Evolutionary conservation across 1,284 basidiomycete species (phyloP), one percentile per base, ranked within the genome.

Genomic region (Trametes pubescens): DNA sequence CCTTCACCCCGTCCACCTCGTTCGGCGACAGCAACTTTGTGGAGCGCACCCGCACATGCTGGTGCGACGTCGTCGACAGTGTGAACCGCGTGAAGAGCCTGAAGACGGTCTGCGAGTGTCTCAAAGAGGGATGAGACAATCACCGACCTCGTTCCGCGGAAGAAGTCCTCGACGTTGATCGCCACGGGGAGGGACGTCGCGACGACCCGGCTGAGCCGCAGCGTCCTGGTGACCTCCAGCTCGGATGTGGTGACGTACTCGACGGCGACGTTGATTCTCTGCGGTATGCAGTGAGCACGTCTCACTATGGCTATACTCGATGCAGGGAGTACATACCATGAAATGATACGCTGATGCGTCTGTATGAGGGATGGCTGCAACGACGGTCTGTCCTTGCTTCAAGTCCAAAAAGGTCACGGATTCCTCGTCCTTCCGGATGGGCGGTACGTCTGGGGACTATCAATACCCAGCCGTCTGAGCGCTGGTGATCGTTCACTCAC

Each of bases 101-200:
- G 65, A 5, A 22, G 47, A 2, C n/a, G 13, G 37, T 57, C 44
- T 65, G 63, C 59, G 48, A 52, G 37, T 57, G 34, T 47, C 51
- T 62, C 22, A 46, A 24, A 59, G 59, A 43, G 40, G 8, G 2
- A 26, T 29, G 56, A 32, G 29, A n/a, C 8, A 38, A 3, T 6
- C 11, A 16, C 59, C 34, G 37, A 74, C 73, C 69, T 71, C 44
- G 84, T 80, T 32, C 87, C 88, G 18, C 93, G 86, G 78, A 95
- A 94, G 75, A 92, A 93, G 74, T 95, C 93, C 74, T 95, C 89
- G 1, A 95, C 93, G 64, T 93, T 94, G 56, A 94, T 90, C 13
- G 89, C 84, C 51, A 95, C 81, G 2, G 93, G 93, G n/a, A 95
- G 79, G 0, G 86, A 82, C 2, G 88, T 86, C 10, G 82, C 78